Percentiles rank a stretch among this genome's conserved stretches.
Evolutionary conservation across 345 rosid genomes (phyloP).

Genomic region (Trapa incisa): DNA sequence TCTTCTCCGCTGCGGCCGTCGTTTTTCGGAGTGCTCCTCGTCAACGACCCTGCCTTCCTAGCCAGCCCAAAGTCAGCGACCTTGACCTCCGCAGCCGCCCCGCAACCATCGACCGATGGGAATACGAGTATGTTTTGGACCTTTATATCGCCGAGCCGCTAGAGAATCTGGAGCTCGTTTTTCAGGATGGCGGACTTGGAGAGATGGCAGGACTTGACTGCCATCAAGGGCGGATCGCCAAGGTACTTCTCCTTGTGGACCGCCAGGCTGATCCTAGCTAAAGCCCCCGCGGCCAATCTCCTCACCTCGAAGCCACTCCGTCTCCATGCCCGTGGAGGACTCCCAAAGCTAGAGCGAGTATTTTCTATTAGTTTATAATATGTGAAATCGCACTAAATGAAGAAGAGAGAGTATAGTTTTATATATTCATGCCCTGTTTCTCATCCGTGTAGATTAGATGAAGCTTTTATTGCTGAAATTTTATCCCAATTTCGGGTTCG

Average conservation of each 20-base stretch:
- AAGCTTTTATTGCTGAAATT: too few relatives aligned
- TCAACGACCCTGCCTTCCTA: constrained; percentile 18
- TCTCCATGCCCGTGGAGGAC: constrained; percentile 5
- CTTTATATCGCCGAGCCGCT: constrained; percentile 25
- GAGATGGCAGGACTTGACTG: constrained; percentile 50
- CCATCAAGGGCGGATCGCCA: constrained; percentile 32
- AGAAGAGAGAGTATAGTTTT: too few relatives aligned
- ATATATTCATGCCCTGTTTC: too few relatives aligned
- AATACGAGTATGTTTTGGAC: constrained; percentile 32
- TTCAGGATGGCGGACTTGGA: constrained; percentile 21
- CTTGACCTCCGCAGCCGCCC: constrained; percentile 18
- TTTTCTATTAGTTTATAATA: background rate
- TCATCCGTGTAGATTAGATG: too few relatives aligned
- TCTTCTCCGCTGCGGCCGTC: background rate
- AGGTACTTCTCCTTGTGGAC: constrained; percentile 9
- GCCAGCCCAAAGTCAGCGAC: constrained; percentile 77
- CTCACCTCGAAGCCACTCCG: constrained; percentile 68
- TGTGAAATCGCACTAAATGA: background rate
- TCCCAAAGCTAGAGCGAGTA: background rate
- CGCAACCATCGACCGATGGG: constrained; percentile 12
- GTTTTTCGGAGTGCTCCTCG: background rate
- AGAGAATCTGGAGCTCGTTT: constrained; percentile 40
- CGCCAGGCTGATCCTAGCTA: constrained; percentile 46
- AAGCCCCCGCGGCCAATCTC: constrained; percentile 57
- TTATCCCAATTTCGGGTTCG: too few relatives aligned